Percentiles rank a stretch among this genome's conserved stretches.
Evolutionary conservation across 805 yeast genomes (phyloP).

Genomic region (Candida glaebosa): DNA sequence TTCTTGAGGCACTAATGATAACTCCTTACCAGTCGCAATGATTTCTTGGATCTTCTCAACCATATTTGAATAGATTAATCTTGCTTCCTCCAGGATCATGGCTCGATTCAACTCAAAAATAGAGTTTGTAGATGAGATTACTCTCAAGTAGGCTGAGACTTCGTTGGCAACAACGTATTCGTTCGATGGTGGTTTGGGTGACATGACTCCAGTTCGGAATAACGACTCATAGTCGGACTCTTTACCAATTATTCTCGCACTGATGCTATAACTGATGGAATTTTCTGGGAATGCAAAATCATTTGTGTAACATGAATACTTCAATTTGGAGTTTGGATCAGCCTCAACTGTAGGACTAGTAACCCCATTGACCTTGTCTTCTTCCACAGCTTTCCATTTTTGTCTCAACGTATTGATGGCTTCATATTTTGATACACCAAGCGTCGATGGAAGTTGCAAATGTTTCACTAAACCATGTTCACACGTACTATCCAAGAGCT

Average conservation of each 20-base stretch:
- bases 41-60: conserved; percentile 25
- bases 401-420: conserved; percentile 21
- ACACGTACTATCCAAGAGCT: conserved; percentile 33
- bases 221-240: conserved; percentile 26
- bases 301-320: conserved; percentile 17
- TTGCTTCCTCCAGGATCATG: conserved; percentile 31
- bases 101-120: conserved; percentile 26
- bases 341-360: background rate
- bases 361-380: conserved; percentile 9
- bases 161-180: conserved; percentile 32
- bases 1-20: conserved; percentile 10
- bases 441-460: conserved; percentile 33
- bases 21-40: conserved; percentile 23
- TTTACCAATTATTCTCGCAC: conserved; percentile 36
- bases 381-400: conserved; percentile 15
- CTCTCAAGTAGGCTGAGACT: conserved; percentile 22
- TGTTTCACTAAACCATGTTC: conserved; percentile 34
- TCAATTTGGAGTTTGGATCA: conserved; percentile 1
- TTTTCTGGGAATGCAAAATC: conserved; percentile 31
- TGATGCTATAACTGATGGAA: conserved; percentile 29
- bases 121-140: conserved; percentile 20
- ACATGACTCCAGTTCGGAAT: conserved; percentile 7
- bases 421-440: conserved; percentile 32
- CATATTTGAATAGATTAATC: conserved; percentile 26
- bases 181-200: conserved; percentile 16